Evolutionary conservation across 352 stramenopile species (phyloP).

Genomic region (Sclerospora graminicola): DNA sequence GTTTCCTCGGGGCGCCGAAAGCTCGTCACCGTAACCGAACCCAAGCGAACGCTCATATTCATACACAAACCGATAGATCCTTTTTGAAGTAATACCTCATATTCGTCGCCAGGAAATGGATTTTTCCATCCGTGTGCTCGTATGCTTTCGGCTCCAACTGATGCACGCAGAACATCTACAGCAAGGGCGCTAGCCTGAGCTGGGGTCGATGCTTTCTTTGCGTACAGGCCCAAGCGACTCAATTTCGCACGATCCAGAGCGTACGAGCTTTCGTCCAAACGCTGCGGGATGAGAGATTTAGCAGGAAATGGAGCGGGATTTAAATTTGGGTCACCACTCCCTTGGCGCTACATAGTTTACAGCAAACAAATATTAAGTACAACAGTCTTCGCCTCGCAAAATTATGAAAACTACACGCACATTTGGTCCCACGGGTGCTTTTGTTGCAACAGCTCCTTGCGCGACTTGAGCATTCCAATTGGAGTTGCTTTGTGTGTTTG

Average conservation of each 20-base stretch:
- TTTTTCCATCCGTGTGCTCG: conserved; percentile 58
- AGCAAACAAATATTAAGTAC: conserved; percentile 1
- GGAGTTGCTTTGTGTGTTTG: conserved; percentile 15
- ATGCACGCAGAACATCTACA: conserved; percentile 53
- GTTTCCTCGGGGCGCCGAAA: conserved; percentile 66
- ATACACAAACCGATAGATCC: conserved; percentile 81
- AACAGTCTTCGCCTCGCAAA: not conserved
- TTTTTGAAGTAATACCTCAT: conserved; percentile 82
- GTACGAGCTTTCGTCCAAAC: conserved; percentile 51
- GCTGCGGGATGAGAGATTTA: conserved; percentile 47
- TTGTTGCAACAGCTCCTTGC: conserved; percentile 7
- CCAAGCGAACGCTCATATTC: conserved; percentile 84
- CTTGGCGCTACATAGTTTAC: conserved; percentile 12
- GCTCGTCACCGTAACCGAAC: conserved; percentile 72
- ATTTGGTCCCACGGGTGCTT: conserved; percentile 7
- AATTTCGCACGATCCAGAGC: conserved; percentile 37
- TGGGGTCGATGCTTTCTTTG: conserved; percentile 47
- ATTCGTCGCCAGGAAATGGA: conserved; percentile 59
- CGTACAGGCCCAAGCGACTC: conserved; percentile 38
- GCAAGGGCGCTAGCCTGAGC: conserved; percentile 58
- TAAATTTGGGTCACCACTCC: conserved; percentile 27
- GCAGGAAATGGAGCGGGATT: conserved; percentile 48
- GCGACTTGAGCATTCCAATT: conserved; percentile 20
- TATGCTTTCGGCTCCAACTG: conserved; percentile 26
- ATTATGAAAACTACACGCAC: conserved; percentile 11